phyloP scores from a whole-genome alignment of 495 filamentous ascomycete species.

The Talaromyces thailandensis region DNA sequence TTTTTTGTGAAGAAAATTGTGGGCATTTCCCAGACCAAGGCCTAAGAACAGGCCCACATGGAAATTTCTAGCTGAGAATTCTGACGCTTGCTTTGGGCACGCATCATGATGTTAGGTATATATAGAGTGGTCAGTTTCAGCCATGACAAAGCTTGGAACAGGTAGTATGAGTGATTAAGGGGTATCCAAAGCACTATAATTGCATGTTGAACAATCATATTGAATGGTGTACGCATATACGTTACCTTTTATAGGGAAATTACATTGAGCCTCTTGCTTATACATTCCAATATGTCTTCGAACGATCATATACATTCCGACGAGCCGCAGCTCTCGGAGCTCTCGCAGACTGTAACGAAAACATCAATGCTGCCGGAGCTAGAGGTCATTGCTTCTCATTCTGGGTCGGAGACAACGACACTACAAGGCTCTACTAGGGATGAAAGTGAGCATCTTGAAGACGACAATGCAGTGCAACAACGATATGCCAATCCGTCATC shows the following conservation, averaged over 20 bases:
- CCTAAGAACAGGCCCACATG: not conserved
- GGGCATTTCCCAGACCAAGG: not conserved
- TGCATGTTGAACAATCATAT: not conserved
- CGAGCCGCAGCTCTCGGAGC: not conserved
- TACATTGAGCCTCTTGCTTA: not conserved
- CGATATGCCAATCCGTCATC: conserved; percentile 19
- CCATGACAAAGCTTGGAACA: not conserved
- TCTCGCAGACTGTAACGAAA: not conserved
- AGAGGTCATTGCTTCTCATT: not conserved
- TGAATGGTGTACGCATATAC: not conserved
- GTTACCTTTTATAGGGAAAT: not conserved
- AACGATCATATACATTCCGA: not conserved
- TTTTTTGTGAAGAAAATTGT: not conserved
- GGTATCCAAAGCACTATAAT: not conserved
- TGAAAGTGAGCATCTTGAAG: not conserved
- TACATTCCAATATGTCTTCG: not conserved
- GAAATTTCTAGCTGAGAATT: conserved; percentile 1
- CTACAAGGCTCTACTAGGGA: not conserved
- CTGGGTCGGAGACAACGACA: conserved; percentile 3
- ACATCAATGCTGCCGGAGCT: not conserved
- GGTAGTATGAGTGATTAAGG: not conserved
- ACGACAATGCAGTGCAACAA: not conserved
- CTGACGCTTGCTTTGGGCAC: not conserved
- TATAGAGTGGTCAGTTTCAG: not conserved
- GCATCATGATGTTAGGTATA: not conserved